Evolutionary conservation across 768 basidiomycete genomes (phyloP).

Genomic region (Hebeloma cylindrosporum): DNA sequence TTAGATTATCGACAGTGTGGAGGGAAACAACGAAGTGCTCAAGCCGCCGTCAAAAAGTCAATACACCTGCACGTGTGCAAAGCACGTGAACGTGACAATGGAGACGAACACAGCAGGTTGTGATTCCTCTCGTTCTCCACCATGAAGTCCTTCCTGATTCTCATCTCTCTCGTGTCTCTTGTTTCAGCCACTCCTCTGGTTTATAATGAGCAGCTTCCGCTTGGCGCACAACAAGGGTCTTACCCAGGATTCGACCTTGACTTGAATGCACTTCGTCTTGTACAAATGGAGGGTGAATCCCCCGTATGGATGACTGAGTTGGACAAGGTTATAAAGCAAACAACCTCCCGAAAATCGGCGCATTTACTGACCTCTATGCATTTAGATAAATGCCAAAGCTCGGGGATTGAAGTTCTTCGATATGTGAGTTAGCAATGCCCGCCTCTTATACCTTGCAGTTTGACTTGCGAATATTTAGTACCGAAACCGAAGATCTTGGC

Average conservation of each 20-base stretch:
- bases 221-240: slow-evolving; percentile 31
- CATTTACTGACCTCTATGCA: slow-evolving; percentile 11
- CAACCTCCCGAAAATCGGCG: slow-evolving; percentile 1
- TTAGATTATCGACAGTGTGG: no score
- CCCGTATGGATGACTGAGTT: slow-evolving; percentile 85
- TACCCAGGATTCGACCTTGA: slow-evolving; percentile 71
- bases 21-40: no score
- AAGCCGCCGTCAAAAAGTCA: no score
- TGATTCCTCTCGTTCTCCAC: slow-evolving; percentile 14
- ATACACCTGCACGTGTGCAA: no score
- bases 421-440: slow-evolving; percentile 49
- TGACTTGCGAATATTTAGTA: slow-evolving; percentile 41
- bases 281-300: slow-evolving; percentile 68
- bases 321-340: slow-evolving; percentile 62
- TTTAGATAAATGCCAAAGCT: slow-evolving; percentile 74
- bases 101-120: no score
- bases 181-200: slow-evolving; percentile 41
- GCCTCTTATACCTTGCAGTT: neutral
- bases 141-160: slow-evolving; percentile 51
- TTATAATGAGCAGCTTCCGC: slow-evolving; percentile 37
- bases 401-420: slow-evolving; percentile 85
- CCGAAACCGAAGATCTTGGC: slow-evolving; percentile 69
- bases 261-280: slow-evolving; percentile 68
- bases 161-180: slow-evolving; percentile 46
- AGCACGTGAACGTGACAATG: no score